Conservation (phyloP, 768 basidiomycete species). For the Jaapia argillacea region DNA sequence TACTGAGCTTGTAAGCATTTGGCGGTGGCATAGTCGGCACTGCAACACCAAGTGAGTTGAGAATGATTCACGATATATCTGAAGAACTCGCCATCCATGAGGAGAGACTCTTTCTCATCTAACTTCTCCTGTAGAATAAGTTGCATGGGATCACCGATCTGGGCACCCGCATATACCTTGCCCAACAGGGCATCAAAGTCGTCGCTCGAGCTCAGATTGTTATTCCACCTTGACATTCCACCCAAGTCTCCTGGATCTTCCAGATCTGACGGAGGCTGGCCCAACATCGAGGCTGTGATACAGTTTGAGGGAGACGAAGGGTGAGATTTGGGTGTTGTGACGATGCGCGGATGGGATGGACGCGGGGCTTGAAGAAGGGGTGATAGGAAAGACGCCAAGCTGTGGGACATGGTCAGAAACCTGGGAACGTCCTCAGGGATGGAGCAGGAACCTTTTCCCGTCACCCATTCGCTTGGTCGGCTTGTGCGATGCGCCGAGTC, state of each 20-base stretch:
- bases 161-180: conserved; percentile 14
- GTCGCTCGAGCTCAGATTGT: conserved; percentile 18
- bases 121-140: conserved; percentile 46
- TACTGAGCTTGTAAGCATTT: conserved; percentile 29
- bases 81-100: conserved; percentile 50
- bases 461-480: neutral
- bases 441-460: too few relatives aligned
- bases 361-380: too few relatives aligned
- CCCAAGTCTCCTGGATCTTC: conserved; percentile 1
- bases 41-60: conserved; percentile 14
- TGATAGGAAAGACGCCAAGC: too few relatives aligned
- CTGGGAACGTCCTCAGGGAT: too few relatives aligned
- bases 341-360: too few relatives aligned
- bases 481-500: neutral
- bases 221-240: conserved; percentile 11
- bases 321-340: too few relatives aligned
- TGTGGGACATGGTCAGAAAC: too few relatives aligned
- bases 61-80: too few relatives aligned
- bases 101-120: conserved; percentile 35
- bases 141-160: conserved; percentile 9
- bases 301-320: too few relatives aligned
- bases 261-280: conserved; percentile 18
- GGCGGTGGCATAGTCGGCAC: conserved; percentile 51
- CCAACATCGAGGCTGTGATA: conserved; percentile 21
- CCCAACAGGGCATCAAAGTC: conserved; percentile 20